Evolutionary conservation across 352 stramenopile species (phyloP), one percentile per base, ranked within the genome.

Genomic region (Halophytophthora batemanensis): DNA sequence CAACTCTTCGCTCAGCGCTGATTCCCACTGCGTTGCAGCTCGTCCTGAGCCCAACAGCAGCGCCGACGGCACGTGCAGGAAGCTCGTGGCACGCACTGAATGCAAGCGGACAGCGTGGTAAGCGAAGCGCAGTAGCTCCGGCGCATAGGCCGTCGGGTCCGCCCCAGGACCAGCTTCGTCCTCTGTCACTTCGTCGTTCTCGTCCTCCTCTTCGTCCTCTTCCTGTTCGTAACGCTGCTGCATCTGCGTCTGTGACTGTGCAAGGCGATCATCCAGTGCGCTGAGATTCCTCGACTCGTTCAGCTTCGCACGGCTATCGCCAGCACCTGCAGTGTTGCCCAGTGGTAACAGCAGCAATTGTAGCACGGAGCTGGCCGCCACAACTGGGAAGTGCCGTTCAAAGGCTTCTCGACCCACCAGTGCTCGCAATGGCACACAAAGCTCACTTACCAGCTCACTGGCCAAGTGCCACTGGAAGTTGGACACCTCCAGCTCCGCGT

Each of bases 381-480:
- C 81, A 48, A 81, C 67, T 1, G 76, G 66, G 17, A 91, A 77
- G 21, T 74, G 46, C 22, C 68, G 77, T 13, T 59, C 61, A 48
- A 91, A 89, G 11, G 63, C 37, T 33, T 83, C 72, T 8, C 69
- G 58, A 1, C 81, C 81, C 3, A 91, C 44, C 29, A 91, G 44
- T 1, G 51, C 56, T 13, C 76, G 74, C 18, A 91, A 45, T 15
- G 81, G 81, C 2, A 78, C 61, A 37, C 77, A 89, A 44, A 89
- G 62, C 47, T 89, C 81, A 7, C 66, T 72, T 17, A 91, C 74
- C 18, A 88, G 64, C 42, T 91, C 81, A 42, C 76, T 89, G 3
- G 81, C 81, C 19, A 91, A 61, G 29, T 74, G 61, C 81, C 81
- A 91, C 45, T 91, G 81, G 59, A 87, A 89, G 48, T 91, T 83